A percentile compares a stretch with the other conserved stretches of the same genome.
phyloP scores from a whole-genome alignment of 306 rosid species.

The Casuarina cunninghamiana region DNA sequence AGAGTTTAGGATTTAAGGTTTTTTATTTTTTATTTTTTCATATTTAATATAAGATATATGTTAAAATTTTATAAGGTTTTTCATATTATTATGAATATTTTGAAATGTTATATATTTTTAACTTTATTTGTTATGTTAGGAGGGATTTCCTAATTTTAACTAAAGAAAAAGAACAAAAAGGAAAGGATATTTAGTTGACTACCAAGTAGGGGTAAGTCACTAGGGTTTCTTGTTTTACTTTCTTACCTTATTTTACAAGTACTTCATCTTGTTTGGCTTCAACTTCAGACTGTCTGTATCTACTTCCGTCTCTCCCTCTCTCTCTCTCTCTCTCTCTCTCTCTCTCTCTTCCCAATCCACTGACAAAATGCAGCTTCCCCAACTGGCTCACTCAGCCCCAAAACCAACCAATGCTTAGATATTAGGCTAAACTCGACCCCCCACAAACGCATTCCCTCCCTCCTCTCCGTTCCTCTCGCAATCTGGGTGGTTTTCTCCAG shows the following conservation, averaged over 20 bases:
- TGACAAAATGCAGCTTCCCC: slow-evolving; percentile 16
- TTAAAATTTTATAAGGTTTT: too few species aligned
- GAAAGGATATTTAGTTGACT: background rate
- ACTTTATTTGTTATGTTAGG: too few species aligned
- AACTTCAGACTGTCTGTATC: background rate
- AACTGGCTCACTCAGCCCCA: background rate
- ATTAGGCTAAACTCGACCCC: background rate
- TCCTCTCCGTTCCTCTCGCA: background rate
- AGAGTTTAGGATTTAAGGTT: too few species aligned
- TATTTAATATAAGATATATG: too few species aligned
- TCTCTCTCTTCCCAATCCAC: background rate
- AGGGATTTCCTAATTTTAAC: too few species aligned
- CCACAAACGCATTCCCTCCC: background rate
- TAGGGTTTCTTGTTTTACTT: background rate
- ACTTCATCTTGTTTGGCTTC: background rate
- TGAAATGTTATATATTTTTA: too few species aligned
- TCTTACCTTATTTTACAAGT: background rate
- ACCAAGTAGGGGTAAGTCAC: background rate
- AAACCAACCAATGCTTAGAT: slow-evolving; percentile 12
- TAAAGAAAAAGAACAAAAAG: background rate
- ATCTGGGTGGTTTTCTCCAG: background rate
- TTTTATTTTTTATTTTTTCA: too few species aligned
- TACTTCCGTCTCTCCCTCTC: background rate
- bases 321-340: background rate
- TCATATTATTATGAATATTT: too few species aligned